A percentile compares a stretch with the other conserved stretches of the same genome.
These are phyloP conservation scores for Backusella macrospora DNA, from an alignment of 192 early-diverging fungal genomes.

Conservation along the genomic window DNA sequence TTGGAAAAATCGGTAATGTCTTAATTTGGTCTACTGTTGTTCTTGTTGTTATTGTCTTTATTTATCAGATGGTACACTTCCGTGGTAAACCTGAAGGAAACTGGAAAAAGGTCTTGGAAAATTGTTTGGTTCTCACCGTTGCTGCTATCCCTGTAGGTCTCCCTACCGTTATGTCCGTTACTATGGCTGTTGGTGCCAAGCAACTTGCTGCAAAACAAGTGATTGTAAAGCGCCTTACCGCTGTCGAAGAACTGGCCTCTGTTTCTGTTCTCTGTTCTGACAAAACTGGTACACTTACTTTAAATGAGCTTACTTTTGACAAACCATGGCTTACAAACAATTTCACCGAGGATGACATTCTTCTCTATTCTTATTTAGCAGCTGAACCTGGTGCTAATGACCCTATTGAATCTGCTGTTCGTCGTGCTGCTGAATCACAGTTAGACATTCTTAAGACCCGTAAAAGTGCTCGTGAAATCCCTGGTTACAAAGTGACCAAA, in stretches of 20 bases:
- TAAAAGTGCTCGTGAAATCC: slow-evolving; percentile 56
- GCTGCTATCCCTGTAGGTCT: slow-evolving; percentile 94
- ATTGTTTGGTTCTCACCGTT: slow-evolving; percentile 88
- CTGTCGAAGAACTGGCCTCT: slow-evolving; percentile 94
- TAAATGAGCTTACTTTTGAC: slow-evolving; percentile 93
- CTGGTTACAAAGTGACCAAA: slow-evolving; percentile 88
- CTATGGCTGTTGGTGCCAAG: slow-evolving; percentile 96
- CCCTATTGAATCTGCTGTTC: slow-evolving; percentile 89
- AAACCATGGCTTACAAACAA: slow-evolving; percentile 74
- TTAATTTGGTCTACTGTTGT: slow-evolving; percentile 81
- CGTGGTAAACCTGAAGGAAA: slow-evolving; percentile 52
- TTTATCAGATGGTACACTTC: slow-evolving; percentile 68
- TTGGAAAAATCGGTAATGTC: slow-evolving; percentile 93
- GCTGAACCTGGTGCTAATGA: slow-evolving; percentile 92
- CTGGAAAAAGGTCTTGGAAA: slow-evolving; percentile 64
- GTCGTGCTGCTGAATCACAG: slow-evolving; percentile 76
- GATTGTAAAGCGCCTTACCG: slow-evolving; percentile 93
- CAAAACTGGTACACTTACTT: slow-evolving; percentile 91
- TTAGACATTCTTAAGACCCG: slow-evolving; percentile 68
- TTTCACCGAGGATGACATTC: slow-evolving; percentile 75
- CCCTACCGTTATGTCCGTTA: slow-evolving; percentile 94
- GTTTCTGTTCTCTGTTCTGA: slow-evolving; percentile 85
- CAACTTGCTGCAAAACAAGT: slow-evolving; percentile 92
- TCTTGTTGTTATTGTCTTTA: slow-evolving; percentile 78
- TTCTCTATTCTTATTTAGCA: slow-evolving; percentile 80